Conservation (phyloP, 2,329 filamentous ascomycete species). For the Ceratocystis lukuohia region DNA sequence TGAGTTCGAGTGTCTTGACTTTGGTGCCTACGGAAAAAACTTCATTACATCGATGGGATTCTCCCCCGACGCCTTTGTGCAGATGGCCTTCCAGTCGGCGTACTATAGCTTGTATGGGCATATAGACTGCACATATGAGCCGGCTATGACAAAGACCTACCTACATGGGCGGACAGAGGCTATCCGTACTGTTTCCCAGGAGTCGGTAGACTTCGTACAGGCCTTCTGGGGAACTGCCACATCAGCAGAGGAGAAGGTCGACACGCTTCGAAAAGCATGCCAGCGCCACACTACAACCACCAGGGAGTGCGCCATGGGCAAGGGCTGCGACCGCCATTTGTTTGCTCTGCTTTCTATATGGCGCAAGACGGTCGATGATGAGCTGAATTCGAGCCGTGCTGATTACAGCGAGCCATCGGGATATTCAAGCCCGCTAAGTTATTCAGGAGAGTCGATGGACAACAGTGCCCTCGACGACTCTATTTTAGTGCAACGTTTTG, state of each 20-base stretch:
- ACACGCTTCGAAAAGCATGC: slow-evolving; percentile 70
- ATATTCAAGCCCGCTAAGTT: slow-evolving; percentile 22
- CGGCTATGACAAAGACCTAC: slow-evolving; percentile 93
- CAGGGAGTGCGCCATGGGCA: slow-evolving; percentile 72
- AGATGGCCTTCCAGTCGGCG: slow-evolving; percentile 97
- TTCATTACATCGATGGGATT: slow-evolving; percentile 97
- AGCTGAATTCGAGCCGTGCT: slow-evolving; percentile 39
- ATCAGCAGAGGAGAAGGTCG: slow-evolving; percentile 67
- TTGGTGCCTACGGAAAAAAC: slow-evolving; percentile 81
- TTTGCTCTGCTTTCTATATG: slow-evolving; percentile 92
- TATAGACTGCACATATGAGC: slow-evolving; percentile 91
- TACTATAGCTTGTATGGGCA: slow-evolving; percentile 95
- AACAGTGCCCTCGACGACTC: background rate
- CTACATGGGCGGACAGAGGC: slow-evolving; percentile 92
- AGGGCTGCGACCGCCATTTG: slow-evolving; percentile 83
- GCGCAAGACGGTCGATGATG: slow-evolving; percentile 76
- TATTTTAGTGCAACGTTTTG: slow-evolving; percentile 6
- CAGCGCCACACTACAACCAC: slow-evolving; percentile 70
- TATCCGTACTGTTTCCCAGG: slow-evolving; percentile 69
- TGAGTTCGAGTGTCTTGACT: slow-evolving; percentile 87
- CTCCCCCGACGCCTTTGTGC: slow-evolving; percentile 91
- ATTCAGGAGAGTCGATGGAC: slow-evolving; percentile 6
- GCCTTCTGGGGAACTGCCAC: slow-evolving; percentile 84
- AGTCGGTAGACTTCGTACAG: slow-evolving; percentile 77
- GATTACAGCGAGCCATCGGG: slow-evolving; percentile 48